Evolutionary conservation across 2,329 filamentous ascomycete species (phyloP).

Genomic region (Bipolaris zeicola): DNA sequence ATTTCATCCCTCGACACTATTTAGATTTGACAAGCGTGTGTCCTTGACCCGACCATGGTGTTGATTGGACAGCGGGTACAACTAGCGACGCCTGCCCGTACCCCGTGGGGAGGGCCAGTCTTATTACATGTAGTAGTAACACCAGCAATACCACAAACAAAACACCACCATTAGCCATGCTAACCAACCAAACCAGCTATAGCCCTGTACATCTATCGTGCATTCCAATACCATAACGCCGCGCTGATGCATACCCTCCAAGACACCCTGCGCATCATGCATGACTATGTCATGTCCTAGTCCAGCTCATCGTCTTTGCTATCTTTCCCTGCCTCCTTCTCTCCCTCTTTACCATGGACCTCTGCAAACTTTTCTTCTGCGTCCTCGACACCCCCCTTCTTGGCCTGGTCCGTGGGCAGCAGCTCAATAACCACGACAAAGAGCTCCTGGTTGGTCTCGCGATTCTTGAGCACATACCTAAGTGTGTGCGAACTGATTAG

Average conservation of each 20-base stretch:
- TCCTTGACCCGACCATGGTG: not conserved
- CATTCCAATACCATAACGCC: conserved; percentile 8
- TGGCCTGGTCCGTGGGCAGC: conserved; percentile 66
- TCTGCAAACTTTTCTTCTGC: conserved; percentile 33
- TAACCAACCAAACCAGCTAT: not conserved
- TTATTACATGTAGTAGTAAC: not conserved
- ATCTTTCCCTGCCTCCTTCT: conserved; percentile 23
- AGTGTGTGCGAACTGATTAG: conserved; percentile 74
- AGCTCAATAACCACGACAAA: conserved; percentile 83
- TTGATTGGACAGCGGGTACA: not conserved
- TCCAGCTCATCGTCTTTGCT: conserved; percentile 29
- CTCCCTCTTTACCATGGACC: conserved; percentile 22
- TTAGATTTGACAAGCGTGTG: not conserved
- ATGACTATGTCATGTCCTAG: conserved; percentile 2
- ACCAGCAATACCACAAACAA: not conserved
- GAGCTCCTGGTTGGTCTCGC: conserved; percentile 72
- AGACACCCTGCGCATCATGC: not conserved
- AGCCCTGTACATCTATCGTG: not conserved
- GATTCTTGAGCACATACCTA: conserved; percentile 91
- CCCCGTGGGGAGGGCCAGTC: not conserved
- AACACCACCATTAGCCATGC: not conserved
- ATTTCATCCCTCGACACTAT: too few species aligned
- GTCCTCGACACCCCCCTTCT: conserved; percentile 29
- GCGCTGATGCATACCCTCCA: conserved; percentile 1
- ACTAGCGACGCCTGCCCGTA: not conserved